Base-by-base conservation (phyloP, 257 asterid species). In the Capsicum pubescens region DNA sequence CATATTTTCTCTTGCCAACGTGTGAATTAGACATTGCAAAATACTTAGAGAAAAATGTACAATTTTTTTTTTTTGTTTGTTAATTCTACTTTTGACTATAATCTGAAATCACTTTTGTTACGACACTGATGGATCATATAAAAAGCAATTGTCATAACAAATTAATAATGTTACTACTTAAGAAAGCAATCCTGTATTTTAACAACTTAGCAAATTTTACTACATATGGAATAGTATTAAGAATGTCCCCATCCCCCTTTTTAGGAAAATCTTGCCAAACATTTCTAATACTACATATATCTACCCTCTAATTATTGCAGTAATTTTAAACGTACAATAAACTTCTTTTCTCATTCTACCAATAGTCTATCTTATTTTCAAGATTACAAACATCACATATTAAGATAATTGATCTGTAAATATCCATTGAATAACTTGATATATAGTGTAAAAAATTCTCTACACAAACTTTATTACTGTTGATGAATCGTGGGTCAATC, bases 241-340 rank as follows among this genome's bases (percentile, higher is more conserved):
- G 1, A 69, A 42, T 10, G 7, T 7, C 15, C 15, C 55, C 78
- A 69, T 9, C 26, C 15, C 54, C 5, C 8, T 60, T n/a, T 42
- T 68, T 39, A 26, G 54, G 55, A 17, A 69, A 69, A 42, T 39
- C 50, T 39, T 39, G 78, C 54, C 78, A 42, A 69, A 69, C 78
- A 69, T 39, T 15, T 69, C 32, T 39, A 69, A 1, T 1, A 21
- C 63, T 16, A 58, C 16, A 35, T 8, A 67, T 7, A 14, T 67
- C 3, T 1, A 39, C 2, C 44, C 5, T 13, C 78, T 8, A 4
- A 69, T 42, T 8, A 42, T 69, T 39, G 16, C 13, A 42, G 7
- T 39, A 42, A 8, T 42, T 69, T 39, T 39, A 69, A 16, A 69
- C 77, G 32, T 69, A 39, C 11, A 69, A 7, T 39, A 39, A 9